phyloP scores from a whole-genome alignment of 495 filamentous ascomycete species.

The Lasiosphaeria hispida region DNA sequence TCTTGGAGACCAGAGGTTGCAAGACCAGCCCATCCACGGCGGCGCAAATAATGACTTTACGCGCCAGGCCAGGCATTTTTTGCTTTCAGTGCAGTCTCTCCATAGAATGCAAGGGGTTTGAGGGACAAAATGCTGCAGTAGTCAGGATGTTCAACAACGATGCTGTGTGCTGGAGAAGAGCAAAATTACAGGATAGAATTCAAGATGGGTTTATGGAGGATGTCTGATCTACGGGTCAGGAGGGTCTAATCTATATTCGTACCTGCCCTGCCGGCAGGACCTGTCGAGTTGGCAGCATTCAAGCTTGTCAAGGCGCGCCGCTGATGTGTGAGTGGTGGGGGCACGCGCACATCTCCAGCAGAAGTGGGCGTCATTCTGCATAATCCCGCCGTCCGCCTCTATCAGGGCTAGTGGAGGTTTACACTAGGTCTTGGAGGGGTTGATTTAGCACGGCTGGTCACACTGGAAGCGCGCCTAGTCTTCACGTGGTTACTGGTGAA shows the following conservation, averaged over 20 bases:
- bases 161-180: background rate
- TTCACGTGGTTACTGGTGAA: too few species aligned
- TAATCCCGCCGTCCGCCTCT: conserved; percentile 2
- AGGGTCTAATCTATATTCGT: conserved; percentile 2
- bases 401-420: background rate
- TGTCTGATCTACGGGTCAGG: conserved; percentile 5
- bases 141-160: background rate
- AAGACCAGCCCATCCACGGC: conserved; percentile 84
- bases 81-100: background rate
- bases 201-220: background rate
- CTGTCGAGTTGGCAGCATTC: background rate
- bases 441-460: too few species aligned
- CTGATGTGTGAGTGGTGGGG: conserved; percentile 16
- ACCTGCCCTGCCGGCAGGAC: conserved; percentile 5
- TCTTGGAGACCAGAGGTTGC: conserved; percentile 60
- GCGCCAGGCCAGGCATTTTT: conserved; percentile 69
- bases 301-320: background rate
- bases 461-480: too few species aligned
- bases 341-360: conserved; percentile 6
- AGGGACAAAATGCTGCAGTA: background rate
- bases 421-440: too few species aligned
- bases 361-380: conserved; percentile 18
- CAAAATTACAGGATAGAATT: background rate
- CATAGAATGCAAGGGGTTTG: background rate
- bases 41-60: conserved; percentile 78